Evolutionary conservation across 2,329 filamentous ascomycete species (phyloP), one percentile per base, ranked within the genome.

Genomic region (Proliferodiscus dingleyae): DNA sequence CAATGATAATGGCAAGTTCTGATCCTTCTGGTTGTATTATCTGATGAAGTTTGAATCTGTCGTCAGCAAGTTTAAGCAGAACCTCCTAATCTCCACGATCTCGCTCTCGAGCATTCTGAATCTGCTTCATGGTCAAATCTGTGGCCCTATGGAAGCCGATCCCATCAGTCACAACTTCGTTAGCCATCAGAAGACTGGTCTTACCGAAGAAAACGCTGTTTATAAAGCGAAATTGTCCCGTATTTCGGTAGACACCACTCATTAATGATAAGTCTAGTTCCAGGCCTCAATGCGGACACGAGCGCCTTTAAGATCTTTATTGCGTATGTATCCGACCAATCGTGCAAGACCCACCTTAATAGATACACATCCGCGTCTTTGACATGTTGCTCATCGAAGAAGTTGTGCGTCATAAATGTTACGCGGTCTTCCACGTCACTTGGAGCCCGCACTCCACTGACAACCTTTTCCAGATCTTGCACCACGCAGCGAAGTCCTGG

Each of bases 401-500:
- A 36, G 16, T 36, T 18, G 7, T 36, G 33, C 5, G 33, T 18
- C 33, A 36, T 36, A 18, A 36, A 36, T 4, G 15, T 19, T 4
- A 36, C 3, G 7, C 13, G 5, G 5, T 13, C 33, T 2, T 18
- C 33, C n/a, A 22, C 5, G 16, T 37, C 33, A 10, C 10, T 6
- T 7, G 33, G n/a, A 8, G 16, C 6, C 13, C 16, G 15, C 5
- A 15, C 33, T 18, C 33, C 16, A 5, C 8, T 18, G 33, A 47
- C 21, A 5, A 47, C 28, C 4, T 39, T 21, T 2, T 5, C 11
- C 11, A 18, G 6, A 38, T 36, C 40, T 9, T 47, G 33, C 5
- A 43, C 40, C 1, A 47, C 29, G 28, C 26, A 36, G 6, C 33
- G 28, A 8, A 47, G 10, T 4, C 26, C 15, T 3, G 45, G 45